These are phyloP conservation scores for Lecanicillium sp. DNA, from an alignment of 2,329 filamentous ascomycete genomes.

Conservation along the genomic window DNA sequence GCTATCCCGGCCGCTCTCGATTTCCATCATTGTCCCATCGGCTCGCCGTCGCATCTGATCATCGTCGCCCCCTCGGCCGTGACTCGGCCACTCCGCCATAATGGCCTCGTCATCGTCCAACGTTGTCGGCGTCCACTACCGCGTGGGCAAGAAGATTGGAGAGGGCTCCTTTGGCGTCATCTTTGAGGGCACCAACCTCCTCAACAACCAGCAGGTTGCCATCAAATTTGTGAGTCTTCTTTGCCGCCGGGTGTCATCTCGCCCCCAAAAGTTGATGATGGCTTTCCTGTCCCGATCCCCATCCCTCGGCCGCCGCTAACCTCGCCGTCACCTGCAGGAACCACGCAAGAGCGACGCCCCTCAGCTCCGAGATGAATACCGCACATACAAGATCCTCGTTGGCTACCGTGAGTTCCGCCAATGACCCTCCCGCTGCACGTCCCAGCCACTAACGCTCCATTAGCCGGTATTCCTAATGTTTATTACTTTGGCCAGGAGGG, in stretches of 20 bases:
- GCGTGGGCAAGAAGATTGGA: constrained; percentile 98
- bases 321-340: constrained; percentile 52
- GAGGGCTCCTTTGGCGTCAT: constrained; percentile 98
- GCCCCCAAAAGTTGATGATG: no score
- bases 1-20: no score
- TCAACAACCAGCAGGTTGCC: constrained; percentile 98
- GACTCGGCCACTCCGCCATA: constrained; percentile 17
- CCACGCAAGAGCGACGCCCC: constrained; percentile 97
- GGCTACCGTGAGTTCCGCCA: constrained; percentile 74
- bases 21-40: no score
- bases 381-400: constrained; percentile 98
- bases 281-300: not conserved
- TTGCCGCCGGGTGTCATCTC: constrained; percentile 3
- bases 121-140: constrained; percentile 97
- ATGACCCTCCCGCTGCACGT: constrained; percentile 20
- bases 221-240: constrained; percentile 85
- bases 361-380: constrained; percentile 94
- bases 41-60: no score
- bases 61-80: not conserved
- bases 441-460: constrained; percentile 13
- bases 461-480: constrained; percentile 97
- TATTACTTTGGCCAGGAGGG: constrained; percentile 99
- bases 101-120: constrained; percentile 92
- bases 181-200: constrained; percentile 94
- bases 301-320: not conserved